Evolutionary conservation across 148 eudicot genomes (phyloP).

Genomic region (Camellia sinensis): DNA sequence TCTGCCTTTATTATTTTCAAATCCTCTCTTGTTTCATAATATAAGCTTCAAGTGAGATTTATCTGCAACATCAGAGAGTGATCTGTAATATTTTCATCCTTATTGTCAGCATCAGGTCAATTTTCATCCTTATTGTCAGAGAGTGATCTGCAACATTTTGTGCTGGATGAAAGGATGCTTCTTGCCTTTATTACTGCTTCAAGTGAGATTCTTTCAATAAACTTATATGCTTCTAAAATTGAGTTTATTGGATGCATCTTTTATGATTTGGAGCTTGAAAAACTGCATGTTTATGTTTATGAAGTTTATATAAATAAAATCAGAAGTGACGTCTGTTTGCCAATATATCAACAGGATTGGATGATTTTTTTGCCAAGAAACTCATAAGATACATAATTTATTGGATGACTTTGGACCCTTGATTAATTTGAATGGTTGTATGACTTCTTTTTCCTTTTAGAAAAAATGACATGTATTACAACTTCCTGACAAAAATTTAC

Average conservation of each 20-base stretch:
- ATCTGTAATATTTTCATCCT: too few relatives aligned
- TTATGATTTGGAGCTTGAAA: neutral
- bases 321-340: neutral
- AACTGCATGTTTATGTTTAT: neutral
- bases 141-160: constrained; percentile 64
- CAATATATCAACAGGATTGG: neutral
- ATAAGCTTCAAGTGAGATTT: neutral
- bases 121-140: constrained; percentile 32
- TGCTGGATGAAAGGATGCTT: constrained; percentile 62
- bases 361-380: too few relatives aligned
- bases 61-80: too few relatives aligned
- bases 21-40: neutral
- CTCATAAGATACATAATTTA: neutral
- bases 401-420: neutral
- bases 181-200: constrained; percentile 70
- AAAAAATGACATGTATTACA: neutral
- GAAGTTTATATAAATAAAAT: neutral
- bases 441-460: neutral
- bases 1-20: neutral
- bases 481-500: neutral
- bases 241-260: neutral
- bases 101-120: constrained; percentile 18
- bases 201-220: constrained; percentile 45
- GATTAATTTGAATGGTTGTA: neutral
- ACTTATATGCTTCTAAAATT: neutral